These are phyloP conservation scores for Apiospora sp. DNA, from an alignment of 2,329 filamentous ascomycete species.

Conservation along the genomic window DNA sequence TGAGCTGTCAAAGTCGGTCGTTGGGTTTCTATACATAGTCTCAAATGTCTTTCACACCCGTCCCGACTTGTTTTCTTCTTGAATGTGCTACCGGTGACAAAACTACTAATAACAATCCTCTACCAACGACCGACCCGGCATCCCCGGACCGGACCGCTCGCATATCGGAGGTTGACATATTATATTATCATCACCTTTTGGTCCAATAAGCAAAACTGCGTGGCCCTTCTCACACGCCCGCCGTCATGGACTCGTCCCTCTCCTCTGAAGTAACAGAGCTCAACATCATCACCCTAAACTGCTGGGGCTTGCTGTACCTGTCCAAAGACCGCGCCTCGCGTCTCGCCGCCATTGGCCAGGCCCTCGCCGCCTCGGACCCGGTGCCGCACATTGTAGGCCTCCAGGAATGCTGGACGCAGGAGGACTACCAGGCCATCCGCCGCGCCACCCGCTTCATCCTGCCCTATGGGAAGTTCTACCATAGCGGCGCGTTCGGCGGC, in stretches of 20 bases:
- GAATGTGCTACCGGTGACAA: not conserved
- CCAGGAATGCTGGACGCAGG: constrained; percentile 92
- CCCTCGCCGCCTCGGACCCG: constrained; percentile 73
- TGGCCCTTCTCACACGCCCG: no score
- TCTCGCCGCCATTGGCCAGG: constrained; percentile 82
- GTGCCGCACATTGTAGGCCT: constrained; percentile 87
- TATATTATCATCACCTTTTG: not conserved
- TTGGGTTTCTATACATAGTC: not conserved
- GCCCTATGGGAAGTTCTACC: constrained; percentile 93
- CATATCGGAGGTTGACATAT: not conserved
- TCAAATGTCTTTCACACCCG: not conserved
- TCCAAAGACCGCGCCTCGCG: constrained; percentile 80
- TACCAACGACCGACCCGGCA: not conserved
- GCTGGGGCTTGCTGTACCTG: constrained; percentile 93
- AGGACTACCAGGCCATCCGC: constrained; percentile 83
- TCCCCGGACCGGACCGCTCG: not conserved
- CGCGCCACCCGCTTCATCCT: constrained; percentile 75
- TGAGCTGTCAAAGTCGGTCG: not conserved
- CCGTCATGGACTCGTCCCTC: constrained; percentile 39
- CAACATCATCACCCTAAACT: constrained; percentile 89
- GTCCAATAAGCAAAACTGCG: no score
- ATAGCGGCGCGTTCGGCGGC: constrained; percentile 86
- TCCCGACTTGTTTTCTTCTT: not conserved
- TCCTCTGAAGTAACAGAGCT: constrained; percentile 72
- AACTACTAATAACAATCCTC: no score